Evolutionary conservation across 345 rosid genomes (phyloP), one percentile per base, ranked within the genome.

Genomic region (Eucalyptus marginata): DNA sequence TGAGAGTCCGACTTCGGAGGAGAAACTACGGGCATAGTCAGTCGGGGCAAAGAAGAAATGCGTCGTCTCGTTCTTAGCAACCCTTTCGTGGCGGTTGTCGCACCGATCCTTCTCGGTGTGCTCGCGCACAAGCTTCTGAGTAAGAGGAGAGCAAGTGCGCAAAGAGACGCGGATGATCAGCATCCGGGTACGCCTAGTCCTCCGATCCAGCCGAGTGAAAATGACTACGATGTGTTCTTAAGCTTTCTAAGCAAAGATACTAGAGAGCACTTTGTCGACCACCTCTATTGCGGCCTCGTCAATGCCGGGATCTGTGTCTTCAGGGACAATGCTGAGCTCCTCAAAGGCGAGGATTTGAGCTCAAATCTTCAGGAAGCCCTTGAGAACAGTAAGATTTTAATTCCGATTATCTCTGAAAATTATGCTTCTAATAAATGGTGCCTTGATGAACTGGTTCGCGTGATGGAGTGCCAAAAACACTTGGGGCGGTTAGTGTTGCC

Each of bases 281-380:
- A 12, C 66, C 66, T 59, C n/a, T 59, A 59, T 7, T 11, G 66
- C 7, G 2, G 66, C 14, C 66, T 59, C 15, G 14, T 59, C 66
- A 4, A 1, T 59, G 66, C 2, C n/a, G 4, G 66, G 6, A 59
- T 59, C 66, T 4, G 31, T 25, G 66, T 59, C 31, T 27, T 59
- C 31, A 11, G 15, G 31, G 31, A 25, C 7, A 0, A 12, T 11
- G n/a, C 3, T 59, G 66, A 59, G 2, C 15, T 0, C 29, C n/a
- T 1, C n/a, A 10, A 5, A 29, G n/a, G 66, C 13, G 66, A 59
- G 66, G 2, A 27, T 10, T 59, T 5, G 66, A 59, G 66, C 15
- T 13, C n/a, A 29, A 4, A 13, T 13, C 33, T 29, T 62, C 8
- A 0, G 71, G 16, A 13, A 29, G 71, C 71, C 33, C 7, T 62